Percentiles rank a stretch among this genome's conserved stretches.
Conservation (phyloP, 139 green algal species). For the Astrephomene gubernaculifera region DNA sequence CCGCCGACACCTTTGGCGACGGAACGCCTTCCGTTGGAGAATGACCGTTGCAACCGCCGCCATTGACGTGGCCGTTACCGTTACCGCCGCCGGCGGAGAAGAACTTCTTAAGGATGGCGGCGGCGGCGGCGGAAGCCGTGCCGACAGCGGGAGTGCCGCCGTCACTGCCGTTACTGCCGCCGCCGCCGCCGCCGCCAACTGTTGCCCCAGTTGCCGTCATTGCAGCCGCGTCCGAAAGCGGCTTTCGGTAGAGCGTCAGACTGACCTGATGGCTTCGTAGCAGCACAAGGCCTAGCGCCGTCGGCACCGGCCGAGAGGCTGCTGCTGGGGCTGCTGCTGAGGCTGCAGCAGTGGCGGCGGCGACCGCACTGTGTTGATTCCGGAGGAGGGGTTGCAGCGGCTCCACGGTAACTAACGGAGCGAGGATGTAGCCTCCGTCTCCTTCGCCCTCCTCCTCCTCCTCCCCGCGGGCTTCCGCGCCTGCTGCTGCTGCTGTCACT, state of each 20-base stretch:
- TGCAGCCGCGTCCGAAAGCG: conserved; percentile 47
- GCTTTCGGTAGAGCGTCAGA: conserved; percentile 75
- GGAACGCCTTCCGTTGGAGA: no score
- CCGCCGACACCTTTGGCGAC: not conserved
- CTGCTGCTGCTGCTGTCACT: no score
- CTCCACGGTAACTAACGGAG: not conserved
- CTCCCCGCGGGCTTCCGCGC: no score
- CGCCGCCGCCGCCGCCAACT: conserved; percentile 50
- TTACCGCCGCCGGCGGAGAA: not conserved
- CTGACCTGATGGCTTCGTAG: conserved; percentile 80
- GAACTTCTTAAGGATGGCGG: conserved; percentile 24
- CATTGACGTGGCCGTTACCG: not conserved
- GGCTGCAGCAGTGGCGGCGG: not conserved
- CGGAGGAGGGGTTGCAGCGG: not conserved
- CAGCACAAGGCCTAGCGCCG: conserved; percentile 64
- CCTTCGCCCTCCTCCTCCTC: no score
- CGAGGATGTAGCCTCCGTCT: not conserved
- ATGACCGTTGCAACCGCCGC: not conserved
- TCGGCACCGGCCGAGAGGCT: not conserved
- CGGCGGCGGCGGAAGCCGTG: conserved; percentile 4
- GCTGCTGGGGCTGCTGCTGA: not conserved
- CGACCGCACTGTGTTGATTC: not conserved
- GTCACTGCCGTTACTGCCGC: not conserved
- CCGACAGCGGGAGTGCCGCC: not conserved
- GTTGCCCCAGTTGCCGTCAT: conserved; percentile 41